Conservation (phyloP, 345 rosid genomes). For the Microthlaspi erraticum region DNA sequence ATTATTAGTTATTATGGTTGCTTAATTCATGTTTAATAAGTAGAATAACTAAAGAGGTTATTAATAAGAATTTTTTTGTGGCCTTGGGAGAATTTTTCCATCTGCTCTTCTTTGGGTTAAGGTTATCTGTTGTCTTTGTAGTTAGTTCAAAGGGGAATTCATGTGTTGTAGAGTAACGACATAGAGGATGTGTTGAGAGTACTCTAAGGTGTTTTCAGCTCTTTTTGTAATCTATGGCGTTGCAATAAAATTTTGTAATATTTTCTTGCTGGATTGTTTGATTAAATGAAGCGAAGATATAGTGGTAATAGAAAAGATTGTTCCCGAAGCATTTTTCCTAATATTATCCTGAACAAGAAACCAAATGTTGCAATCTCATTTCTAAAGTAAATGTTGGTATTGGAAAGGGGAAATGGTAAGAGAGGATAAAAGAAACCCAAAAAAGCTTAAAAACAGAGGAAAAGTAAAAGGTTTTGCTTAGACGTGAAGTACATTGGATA, state of each 20-base stretch:
- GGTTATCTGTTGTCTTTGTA: constrained; percentile 1
- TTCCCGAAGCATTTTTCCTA: not conserved
- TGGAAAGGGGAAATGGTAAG: too few relatives aligned
- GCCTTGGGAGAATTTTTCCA: constrained; percentile 17
- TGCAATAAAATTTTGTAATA: constrained; percentile 18
- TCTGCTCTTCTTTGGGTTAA: constrained; percentile 24
- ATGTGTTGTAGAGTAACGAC: constrained; percentile 16
- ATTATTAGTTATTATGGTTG: constrained; percentile 3
- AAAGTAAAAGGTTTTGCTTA: constrained; percentile 2
- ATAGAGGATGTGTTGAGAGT: constrained; percentile 29
- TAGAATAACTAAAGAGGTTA: not conserved
- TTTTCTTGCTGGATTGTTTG: constrained; percentile 15
- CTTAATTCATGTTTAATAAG: constrained; percentile 14
- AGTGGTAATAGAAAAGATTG: constrained; percentile 7
- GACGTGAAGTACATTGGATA: constrained; percentile 6
- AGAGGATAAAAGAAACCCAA: not conserved
- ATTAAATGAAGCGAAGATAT: constrained; percentile 16
- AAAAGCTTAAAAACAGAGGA: not conserved
- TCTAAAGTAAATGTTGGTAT: too few relatives aligned
- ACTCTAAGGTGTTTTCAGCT: constrained; percentile 20
- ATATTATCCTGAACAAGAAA: too few relatives aligned
- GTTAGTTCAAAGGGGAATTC: constrained; percentile 22
- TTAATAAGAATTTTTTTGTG: constrained; percentile 10
- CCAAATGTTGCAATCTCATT: too few relatives aligned
- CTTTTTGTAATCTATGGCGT: constrained; percentile 34